Conservation (phyloP, 1,284 basidiomycete genomes). For the Rhodotorula sp. region DNA sequence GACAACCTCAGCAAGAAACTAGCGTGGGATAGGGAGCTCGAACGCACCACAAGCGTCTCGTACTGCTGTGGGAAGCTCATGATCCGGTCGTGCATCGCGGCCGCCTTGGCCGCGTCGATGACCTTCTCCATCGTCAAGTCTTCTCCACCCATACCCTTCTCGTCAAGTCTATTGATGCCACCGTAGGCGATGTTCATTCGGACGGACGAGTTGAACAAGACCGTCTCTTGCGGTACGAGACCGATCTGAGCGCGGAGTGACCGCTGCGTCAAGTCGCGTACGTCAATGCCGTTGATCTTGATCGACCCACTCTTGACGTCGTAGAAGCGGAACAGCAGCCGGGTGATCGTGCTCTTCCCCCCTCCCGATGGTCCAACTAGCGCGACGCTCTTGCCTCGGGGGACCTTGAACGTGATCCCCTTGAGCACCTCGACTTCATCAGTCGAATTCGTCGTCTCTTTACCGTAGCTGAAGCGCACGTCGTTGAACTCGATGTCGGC, state of each 20-base stretch:
- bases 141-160: conserved; percentile 51
- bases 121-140: conserved; percentile 68
- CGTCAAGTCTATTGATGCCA: conserved; percentile 46
- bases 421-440: conserved; percentile 67
- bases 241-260: conserved; percentile 70
- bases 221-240: conserved; percentile 51
- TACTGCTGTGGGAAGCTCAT: conserved; percentile 72
- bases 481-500: conserved; percentile 75
- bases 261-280: conserved; percentile 74
- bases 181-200: conserved; percentile 42
- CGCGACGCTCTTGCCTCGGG: conserved; percentile 73
- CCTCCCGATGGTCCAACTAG: conserved; percentile 63
- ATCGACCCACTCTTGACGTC: conserved; percentile 68
- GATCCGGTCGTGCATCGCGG: conserved; percentile 78
- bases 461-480: conserved; percentile 71
- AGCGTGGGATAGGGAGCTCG: too few species aligned
- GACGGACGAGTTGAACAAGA: conserved; percentile 75
- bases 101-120: conserved; percentile 67
- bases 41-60: conserved; percentile 63
- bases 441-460: conserved; percentile 51
- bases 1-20: not conserved
- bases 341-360: conserved; percentile 39
- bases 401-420: conserved; percentile 78
- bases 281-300: conserved; percentile 69
- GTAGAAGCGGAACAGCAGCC: conserved; percentile 76